Evolutionary conservation across 768 basidiomycete genomes (phyloP).

Genomic region (Tricholoma matsutake): DNA sequence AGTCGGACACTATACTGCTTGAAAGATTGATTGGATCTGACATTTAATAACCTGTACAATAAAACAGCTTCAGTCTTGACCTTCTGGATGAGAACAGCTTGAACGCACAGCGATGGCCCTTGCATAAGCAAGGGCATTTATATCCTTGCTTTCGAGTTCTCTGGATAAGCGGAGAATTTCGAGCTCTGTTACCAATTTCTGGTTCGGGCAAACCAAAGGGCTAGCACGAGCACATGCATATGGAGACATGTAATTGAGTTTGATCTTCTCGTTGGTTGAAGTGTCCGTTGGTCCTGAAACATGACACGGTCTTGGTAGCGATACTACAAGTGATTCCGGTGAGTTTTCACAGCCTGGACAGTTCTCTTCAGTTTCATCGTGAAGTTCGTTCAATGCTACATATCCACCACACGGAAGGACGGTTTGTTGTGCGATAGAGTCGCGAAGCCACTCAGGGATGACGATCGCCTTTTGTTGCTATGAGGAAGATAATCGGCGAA

Average conservation of each 20-base stretch:
- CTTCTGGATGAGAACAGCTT: constrained; percentile 11
- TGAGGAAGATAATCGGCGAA: constrained; percentile 1
- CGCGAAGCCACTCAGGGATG: constrained; percentile 66
- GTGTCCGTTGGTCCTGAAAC: constrained; percentile 1
- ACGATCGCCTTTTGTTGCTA: constrained; percentile 69
- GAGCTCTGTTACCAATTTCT: constrained; percentile 56
- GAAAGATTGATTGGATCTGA: constrained; percentile 2
- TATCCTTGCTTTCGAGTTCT: constrained; percentile 61
- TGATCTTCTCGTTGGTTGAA: constrained; percentile 12
- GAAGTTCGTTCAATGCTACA: constrained; percentile 51
- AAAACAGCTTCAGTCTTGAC: constrained; percentile 1
- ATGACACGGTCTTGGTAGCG: constrained; percentile 2
- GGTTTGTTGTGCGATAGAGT: constrained; percentile 45
- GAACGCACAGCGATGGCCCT: constrained; percentile 64
- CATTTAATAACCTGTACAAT: constrained; percentile 45
- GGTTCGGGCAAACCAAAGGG: constrained; percentile 69
- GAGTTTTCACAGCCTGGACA: constrained; percentile 37
- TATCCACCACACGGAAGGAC: constrained; percentile 53
- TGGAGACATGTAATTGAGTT: constrained; percentile 34
- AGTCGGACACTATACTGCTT: background rate
- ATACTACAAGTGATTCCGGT: constrained; percentile 10
- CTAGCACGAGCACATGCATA: constrained; percentile 64
- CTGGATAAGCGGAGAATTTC: constrained; percentile 55
- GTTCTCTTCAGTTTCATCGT: constrained; percentile 40
- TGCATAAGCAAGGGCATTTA: constrained; percentile 70